Base-by-base conservation (phyloP, 257 asterid species). In the Salvia hispanica region DNA sequence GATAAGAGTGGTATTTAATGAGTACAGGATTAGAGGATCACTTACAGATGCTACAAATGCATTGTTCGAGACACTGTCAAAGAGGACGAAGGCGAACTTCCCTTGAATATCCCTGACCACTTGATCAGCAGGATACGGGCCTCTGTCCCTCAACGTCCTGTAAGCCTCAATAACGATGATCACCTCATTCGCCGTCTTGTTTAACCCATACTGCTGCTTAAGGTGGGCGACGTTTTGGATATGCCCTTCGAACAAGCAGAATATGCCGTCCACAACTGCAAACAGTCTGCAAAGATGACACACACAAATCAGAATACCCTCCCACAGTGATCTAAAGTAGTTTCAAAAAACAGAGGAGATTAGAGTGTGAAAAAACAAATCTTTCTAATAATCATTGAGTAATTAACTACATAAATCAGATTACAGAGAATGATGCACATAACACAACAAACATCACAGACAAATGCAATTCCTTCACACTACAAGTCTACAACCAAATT, bases 221-320 rank as follows among this genome's bases (percentile, higher is more conserved):
- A 91, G 97, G 70, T 78, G 87, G 0, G 95, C 95, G n/a, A 94
- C 82, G 33, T 94, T 94, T 62, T 91, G 87, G 53, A 94, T 83
- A 79, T 91, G 95, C 65, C 99, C 99, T 80, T 88, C 91, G 57
- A 94, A 94, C 85, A 94, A 67, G 84, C 99, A 94, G 87, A 86
- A 90, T 74, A 94, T 88, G 82, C 85, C 95, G 45, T 94, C 97
- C 67, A 91, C 91, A 5, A 82, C 97, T 1, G 85, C 95, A 61
- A 94, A 94, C 67, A 84, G 72, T 70, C 99, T 94, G 84, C 21
- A 43, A 40, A 28, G 16, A 67, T 0, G 28, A 7, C 10, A 67
- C 18, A 61, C 40, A 57, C 36, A n/a, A 33, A 58, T 58, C 16
- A 62, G 9, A 53, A 46, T 12, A 4, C 1, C 0, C 21, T n/a